Evolutionary conservation across 2,329 filamentous ascomycete genomes (phyloP).

Genomic region (Curvularia eragrostidis): DNA sequence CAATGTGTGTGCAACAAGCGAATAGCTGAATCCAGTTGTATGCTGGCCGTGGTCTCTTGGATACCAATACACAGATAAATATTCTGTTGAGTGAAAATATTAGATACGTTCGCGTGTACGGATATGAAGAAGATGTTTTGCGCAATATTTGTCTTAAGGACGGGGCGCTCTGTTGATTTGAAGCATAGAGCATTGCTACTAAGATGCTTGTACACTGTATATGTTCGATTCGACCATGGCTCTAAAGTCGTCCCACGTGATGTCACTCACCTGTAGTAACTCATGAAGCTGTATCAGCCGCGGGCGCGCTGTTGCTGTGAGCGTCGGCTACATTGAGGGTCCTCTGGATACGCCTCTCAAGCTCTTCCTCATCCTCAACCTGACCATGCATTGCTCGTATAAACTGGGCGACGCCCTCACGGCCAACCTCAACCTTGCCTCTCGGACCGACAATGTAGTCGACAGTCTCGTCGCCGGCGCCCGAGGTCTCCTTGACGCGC

Average conservation of each 20-base stretch:
- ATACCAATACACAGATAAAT: background rate
- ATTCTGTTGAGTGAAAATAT: background rate
- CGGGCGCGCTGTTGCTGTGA: conserved; percentile 11
- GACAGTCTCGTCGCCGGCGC: conserved; percentile 77
- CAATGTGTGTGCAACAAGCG: background rate
- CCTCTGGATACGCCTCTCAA: conserved; percentile 44
- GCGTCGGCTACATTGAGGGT: conserved; percentile 41
- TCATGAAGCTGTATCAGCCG: background rate
- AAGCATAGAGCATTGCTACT: background rate
- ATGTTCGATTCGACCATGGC: background rate
- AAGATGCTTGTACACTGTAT: background rate
- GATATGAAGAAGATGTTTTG: background rate
- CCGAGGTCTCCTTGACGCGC: conserved; percentile 70
- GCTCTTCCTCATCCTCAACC: conserved; percentile 45
- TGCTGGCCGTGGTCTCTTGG: background rate
- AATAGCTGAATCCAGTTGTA: background rate
- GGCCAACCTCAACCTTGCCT: conserved; percentile 82
- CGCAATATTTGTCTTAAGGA: background rate
- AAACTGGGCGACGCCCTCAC: conserved; percentile 75
- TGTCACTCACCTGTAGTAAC: background rate
- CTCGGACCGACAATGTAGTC: conserved; percentile 87
- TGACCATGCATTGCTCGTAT: conserved; percentile 53
- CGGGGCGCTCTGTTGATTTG: background rate
- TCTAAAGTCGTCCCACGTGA: background rate
- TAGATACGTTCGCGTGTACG: background rate